These are phyloP conservation scores for Amanita rimosa DNA, from an alignment of 768 basidiomycete genomes.

Conservation along the genomic window DNA sequence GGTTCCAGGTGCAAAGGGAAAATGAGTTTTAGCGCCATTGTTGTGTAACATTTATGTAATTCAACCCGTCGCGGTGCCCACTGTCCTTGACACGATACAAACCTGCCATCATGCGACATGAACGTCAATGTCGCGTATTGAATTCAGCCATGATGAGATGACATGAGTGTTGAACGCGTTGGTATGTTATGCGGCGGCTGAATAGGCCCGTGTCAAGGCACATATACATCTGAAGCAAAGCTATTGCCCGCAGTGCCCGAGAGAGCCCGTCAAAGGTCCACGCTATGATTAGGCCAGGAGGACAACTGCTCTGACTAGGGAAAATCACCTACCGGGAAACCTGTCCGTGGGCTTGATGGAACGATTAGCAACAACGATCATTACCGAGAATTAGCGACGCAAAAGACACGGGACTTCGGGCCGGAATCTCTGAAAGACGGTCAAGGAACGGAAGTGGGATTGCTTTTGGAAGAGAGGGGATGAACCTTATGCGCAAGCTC, in stretches of 20 bases:
- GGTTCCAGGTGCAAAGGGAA: too few species aligned
- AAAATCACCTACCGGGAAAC: not conserved
- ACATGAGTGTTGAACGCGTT: not conserved
- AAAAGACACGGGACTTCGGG: conserved; percentile 2
- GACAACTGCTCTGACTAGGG: not conserved
- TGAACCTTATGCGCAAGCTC: conserved; percentile 1
- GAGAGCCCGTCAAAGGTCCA: not conserved
- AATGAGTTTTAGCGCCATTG: not conserved
- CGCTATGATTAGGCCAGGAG: not conserved
- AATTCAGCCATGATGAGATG: not conserved
- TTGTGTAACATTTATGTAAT: not conserved
- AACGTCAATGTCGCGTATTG: not conserved
- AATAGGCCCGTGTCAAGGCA: not conserved
- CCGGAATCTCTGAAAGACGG: not conserved
- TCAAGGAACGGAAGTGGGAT: not conserved
- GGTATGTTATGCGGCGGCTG: not conserved
- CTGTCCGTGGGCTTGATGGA: not conserved
- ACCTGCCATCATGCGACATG: too few species aligned
- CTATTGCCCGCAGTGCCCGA: not conserved
- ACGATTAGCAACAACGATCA: not conserved
- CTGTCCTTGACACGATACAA: not conserved
- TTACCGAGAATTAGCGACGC: not conserved
- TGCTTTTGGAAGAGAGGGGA: conserved; percentile 1
- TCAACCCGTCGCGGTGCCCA: not conserved
- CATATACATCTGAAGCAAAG: not conserved